A percentile compares a stretch with the other conserved stretches of the same genome.
These are phyloP conservation scores for Trametopsis cervina DNA, from an alignment of 768 basidiomycete genomes.

Conservation along the genomic window DNA sequence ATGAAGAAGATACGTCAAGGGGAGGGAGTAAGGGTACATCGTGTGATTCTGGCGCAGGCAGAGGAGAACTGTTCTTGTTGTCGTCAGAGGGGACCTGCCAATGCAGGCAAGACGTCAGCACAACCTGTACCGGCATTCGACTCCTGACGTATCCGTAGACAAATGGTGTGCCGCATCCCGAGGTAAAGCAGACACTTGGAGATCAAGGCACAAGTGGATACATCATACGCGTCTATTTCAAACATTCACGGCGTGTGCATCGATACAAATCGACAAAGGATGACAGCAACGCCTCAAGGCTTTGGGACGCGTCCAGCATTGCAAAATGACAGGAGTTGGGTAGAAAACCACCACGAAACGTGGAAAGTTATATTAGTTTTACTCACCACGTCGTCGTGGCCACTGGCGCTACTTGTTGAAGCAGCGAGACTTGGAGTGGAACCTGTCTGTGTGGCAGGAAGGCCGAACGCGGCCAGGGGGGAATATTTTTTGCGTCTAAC, in stretches of 20 bases:
- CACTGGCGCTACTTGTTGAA: conserved; percentile 1
- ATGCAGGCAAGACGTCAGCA: background rate
- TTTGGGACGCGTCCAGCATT: too few relatives aligned
- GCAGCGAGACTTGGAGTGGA: background rate
- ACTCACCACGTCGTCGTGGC: conserved; percentile 6
- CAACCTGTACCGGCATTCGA: background rate
- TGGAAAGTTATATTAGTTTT: too few relatives aligned
- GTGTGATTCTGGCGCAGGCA: background rate
- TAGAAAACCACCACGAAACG: too few relatives aligned
- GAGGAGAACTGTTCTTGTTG: background rate
- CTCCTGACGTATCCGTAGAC: background rate
- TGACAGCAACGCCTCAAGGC: background rate
- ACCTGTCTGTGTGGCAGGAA: conserved; percentile 1
- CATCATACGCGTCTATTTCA: background rate
- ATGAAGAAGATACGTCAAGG: background rate
- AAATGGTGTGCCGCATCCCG: background rate
- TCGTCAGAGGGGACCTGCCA: background rate
- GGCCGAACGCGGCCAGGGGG: conserved; percentile 11
- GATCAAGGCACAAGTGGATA: background rate
- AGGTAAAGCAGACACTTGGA: background rate
- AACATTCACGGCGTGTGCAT: too few relatives aligned
- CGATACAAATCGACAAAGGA: too few relatives aligned
- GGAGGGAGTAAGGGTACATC: background rate
- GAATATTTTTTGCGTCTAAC: conserved; percentile 13
- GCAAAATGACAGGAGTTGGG: too few relatives aligned